Evolutionary conservation across 805 yeast genomes (phyloP).

Genomic region (Candida ficus): DNA sequence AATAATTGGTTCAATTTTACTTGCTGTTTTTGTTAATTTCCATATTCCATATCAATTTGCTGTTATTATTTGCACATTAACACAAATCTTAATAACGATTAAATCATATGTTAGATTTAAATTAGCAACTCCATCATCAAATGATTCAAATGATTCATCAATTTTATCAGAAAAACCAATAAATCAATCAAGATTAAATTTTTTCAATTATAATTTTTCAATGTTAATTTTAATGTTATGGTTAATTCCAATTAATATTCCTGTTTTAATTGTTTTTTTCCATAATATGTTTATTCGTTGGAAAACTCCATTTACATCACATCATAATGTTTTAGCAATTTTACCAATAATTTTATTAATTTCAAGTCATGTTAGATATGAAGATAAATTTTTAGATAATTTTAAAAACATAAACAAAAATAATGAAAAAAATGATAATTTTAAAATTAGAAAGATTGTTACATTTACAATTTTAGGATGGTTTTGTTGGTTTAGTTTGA

Average conservation of each 20-base stretch:
- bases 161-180: neutral
- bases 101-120: conserved; percentile 21
- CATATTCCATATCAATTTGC: conserved; percentile 83
- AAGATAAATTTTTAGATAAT: conserved; percentile 4
- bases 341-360: conserved; percentile 59
- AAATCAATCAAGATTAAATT: conserved; percentile 19
- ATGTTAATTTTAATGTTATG: conserved; percentile 65
- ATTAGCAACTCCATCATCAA: neutral
- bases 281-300: conserved; percentile 74
- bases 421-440: conserved; percentile 7
- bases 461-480: conserved; percentile 41
- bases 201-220: conserved; percentile 57
- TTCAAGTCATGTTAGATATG: conserved; percentile 7
- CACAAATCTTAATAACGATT: conserved; percentile 53
- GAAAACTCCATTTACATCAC: conserved; percentile 82
- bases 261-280: conserved; percentile 73
- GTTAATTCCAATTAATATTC: conserved; percentile 74
- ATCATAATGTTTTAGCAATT: conserved; percentile 76
- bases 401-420: conserved; percentile 24
- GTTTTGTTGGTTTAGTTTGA: conserved; percentile 52
- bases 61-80: conserved; percentile 50
- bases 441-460: neutral
- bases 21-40: conserved; percentile 45
- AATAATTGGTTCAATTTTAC: conserved; percentile 15
- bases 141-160: conserved; percentile 9